Conservation (phyloP, 2,329 filamentous ascomycete species). For the Nigrospora sphaerica region DNA sequence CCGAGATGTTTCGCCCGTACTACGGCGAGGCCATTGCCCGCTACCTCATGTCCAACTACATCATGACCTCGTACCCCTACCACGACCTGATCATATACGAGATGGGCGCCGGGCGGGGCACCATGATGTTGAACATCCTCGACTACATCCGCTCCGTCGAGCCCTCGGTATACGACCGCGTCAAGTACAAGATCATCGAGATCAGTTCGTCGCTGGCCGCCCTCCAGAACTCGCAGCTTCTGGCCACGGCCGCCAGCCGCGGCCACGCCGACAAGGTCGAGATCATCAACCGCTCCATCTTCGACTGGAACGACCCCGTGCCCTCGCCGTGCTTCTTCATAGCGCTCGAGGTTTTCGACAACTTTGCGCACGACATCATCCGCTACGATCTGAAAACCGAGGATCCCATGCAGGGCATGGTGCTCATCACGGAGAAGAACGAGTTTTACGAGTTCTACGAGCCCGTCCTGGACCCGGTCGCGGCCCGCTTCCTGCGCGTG, state of each 20-base stretch:
- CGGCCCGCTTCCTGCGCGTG: conserved; percentile 75
- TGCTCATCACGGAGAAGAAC: conserved; percentile 76
- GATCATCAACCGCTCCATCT: conserved; percentile 91
- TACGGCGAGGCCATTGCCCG: conserved; percentile 97
- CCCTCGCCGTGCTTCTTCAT: conserved; percentile 94
- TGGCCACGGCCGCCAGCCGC: conserved; percentile 56
- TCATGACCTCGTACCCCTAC: conserved; percentile 87
- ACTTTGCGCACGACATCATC: conserved; percentile 91
- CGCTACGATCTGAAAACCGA: conserved; percentile 82
- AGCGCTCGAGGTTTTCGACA: conserved; percentile 96
- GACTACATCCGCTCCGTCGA: conserved; percentile 90
- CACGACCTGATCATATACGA: conserved; percentile 97
- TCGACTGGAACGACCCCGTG: conserved; percentile 87
- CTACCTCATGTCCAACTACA: conserved; percentile 93
- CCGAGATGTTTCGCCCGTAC: conserved; percentile 91
- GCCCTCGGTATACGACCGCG: conserved; percentile 87
- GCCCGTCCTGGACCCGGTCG: conserved; percentile 71
- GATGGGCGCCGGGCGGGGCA: conserved; percentile 95
- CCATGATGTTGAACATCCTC: conserved; percentile 95
- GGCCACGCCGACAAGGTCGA: conserved; percentile 83
- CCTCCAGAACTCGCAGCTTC: conserved; percentile 67
- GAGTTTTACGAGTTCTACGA: conserved; percentile 96
- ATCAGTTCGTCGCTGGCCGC: conserved; percentile 77
- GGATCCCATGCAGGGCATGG: conserved; percentile 77
- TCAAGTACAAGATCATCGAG: conserved; percentile 92